phyloP scores from a whole-genome alignment of 495 filamentous ascomycete species.

The Clavariopsis aquatica region DNA sequence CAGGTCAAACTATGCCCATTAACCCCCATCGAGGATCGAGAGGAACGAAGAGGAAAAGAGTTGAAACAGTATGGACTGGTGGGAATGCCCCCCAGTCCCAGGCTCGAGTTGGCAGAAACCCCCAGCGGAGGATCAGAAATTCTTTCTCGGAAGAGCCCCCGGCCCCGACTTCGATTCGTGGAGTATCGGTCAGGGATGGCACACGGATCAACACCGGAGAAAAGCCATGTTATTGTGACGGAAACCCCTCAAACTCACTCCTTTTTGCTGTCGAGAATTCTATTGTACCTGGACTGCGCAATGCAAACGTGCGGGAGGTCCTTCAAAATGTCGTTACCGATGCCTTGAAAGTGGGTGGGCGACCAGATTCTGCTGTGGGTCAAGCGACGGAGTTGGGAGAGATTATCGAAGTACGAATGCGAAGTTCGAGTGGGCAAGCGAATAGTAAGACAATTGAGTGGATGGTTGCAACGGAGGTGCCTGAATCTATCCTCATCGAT shows the following conservation, averaged over 20 bases:
- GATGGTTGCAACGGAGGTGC: slow-evolving; percentile 65
- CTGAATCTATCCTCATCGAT: slow-evolving; percentile 67
- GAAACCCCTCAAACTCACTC: slow-evolving; percentile 26
- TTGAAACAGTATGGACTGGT: slow-evolving; percentile 18
- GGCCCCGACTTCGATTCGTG: background rate
- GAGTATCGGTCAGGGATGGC: background rate
- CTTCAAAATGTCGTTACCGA: slow-evolving; percentile 70
- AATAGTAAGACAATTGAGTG: slow-evolving; percentile 66
- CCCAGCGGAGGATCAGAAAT: slow-evolving; percentile 15
- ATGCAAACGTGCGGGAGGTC: slow-evolving; percentile 65
- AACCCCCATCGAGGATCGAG: slow-evolving; percentile 35
- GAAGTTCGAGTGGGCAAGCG: slow-evolving; percentile 59
- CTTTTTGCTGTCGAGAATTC: slow-evolving; percentile 50
- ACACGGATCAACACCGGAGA: slow-evolving; percentile 10
- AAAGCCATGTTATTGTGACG: slow-evolving; percentile 23
- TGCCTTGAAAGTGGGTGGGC: slow-evolving; percentile 67
- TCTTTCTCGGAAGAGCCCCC: slow-evolving; percentile 31
- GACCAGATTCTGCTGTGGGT: slow-evolving; percentile 68
- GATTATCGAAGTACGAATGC: slow-evolving; percentile 63
- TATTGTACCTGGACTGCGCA: slow-evolving; percentile 55
- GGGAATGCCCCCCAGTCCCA: slow-evolving; percentile 15
- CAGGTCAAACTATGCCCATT: slow-evolving; percentile 38
- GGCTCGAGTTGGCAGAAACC: slow-evolving; percentile 11
- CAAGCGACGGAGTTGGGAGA: slow-evolving; percentile 64
- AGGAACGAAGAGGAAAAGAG: slow-evolving; percentile 40